These are phyloP conservation scores for Triangularia setosa DNA, from an alignment of 2,329 filamentous ascomycete genomes.

Conservation along the genomic window DNA sequence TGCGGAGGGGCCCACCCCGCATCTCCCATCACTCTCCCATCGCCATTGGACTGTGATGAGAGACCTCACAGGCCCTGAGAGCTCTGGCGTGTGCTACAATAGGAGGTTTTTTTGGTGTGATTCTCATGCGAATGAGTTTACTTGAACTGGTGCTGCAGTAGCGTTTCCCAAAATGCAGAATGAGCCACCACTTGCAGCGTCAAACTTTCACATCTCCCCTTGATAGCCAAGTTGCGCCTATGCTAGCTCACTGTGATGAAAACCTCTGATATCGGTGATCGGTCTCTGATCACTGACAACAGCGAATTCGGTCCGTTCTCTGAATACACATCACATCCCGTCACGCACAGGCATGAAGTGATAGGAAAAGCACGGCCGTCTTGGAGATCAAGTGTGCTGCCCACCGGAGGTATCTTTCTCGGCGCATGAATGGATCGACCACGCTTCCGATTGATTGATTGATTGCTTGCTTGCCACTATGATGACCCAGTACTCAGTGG, in stretches of 20 bases:
- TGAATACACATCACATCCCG: neutral
- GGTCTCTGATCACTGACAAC: neutral
- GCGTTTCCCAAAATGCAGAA: neutral
- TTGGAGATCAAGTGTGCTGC: neutral
- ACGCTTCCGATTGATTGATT: neutral
- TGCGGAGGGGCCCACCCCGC: neutral
- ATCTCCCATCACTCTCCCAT: neutral
- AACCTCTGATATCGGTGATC: neutral
- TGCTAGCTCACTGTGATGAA: neutral
- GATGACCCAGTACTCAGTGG: neutral
- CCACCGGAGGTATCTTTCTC: neutral
- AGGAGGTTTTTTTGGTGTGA: neutral
- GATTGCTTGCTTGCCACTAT: neutral
- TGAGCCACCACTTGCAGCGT: neutral
- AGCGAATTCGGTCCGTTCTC: neutral
- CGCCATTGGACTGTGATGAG: neutral
- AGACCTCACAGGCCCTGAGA: neutral
- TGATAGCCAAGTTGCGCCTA: neutral
- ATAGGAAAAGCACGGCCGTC: neutral
- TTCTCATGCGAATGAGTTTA: neutral
- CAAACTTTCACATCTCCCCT: neutral
- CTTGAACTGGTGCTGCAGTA: neutral
- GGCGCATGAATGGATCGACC: conserved; percentile 10
- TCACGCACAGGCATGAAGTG: neutral
- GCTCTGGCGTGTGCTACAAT: neutral